Evolutionary conservation across 2,329 filamentous ascomycete genomes (phyloP), one percentile per base, ranked within the genome.

Genomic region (Hypoxylon sp.): DNA sequence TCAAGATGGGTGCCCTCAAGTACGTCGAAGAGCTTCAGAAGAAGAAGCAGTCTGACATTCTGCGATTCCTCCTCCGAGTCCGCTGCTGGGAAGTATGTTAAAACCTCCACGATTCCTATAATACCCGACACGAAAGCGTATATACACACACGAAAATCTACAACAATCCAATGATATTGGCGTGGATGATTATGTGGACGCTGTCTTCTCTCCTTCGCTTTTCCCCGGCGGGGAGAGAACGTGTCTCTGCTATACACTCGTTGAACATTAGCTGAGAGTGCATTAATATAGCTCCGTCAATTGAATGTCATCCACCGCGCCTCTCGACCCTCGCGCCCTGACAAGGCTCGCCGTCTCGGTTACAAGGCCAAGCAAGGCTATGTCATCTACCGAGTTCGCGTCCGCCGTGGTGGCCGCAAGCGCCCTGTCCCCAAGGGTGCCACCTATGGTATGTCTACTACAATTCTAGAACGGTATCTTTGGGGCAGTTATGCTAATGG

Each of bases 301-400:
- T 88, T 98, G 87, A 97, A 98, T 87, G 94, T 97, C 85, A 96
- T 98, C 88, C 96, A 99, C 91, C 95, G 96, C 83, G 96, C 96
- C 81, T 96, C 94, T 80, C 94, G 95, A 80, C 96, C 96, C 78
- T 97, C 94, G 79, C 96, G 96, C 84, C 96, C 96, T 81, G 96
- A 99, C 88, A 99, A 99, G 93, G 96, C 96, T 82, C 96, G 96
- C 86, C 96, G 96, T 85, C 93, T 99, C 78, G 96, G 96, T 80
- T 99, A 99, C 93, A 99, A 99, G 93, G 96, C 96, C 88, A 99
- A 99, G 93, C 96, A 99, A 88, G 96, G 96, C 85, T 99, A 98
- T 89, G 96, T 99, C 82, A 94, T 99, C 91, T 99, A 99, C 91
- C 96, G 96, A 83, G 90, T 96, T 81, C 96, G 96, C 82, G 96